A percentile compares a stretch with the other conserved stretches of the same genome.
Evolutionary conservation across 2,329 filamentous ascomycete genomes (phyloP).

Genomic region (Exophiala phaeomuriformis): DNA sequence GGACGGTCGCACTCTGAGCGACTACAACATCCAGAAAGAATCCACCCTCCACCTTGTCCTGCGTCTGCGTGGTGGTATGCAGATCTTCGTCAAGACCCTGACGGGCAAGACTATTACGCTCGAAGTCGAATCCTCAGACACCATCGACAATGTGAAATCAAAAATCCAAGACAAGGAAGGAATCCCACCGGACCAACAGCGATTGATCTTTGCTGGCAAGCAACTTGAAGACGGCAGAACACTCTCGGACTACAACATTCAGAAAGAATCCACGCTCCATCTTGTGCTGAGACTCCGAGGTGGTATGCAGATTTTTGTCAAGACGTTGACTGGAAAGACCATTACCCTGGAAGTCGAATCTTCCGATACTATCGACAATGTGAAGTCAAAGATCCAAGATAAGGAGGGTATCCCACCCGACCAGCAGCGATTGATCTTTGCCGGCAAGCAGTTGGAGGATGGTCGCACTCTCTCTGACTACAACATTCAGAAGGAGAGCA

Average conservation of each 20-base stretch:
- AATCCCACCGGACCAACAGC: conserved; percentile 90
- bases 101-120: conserved; percentile 89
- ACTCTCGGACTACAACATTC: conserved; percentile 91
- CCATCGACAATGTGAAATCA: conserved; percentile 87
- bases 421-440: conserved; percentile 64
- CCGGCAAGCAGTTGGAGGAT: conserved; percentile 57
- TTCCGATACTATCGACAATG: conserved; percentile 63
- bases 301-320: conserved; percentile 81
- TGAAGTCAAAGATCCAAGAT: conserved; percentile 68
- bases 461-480: conserved; percentile 48
- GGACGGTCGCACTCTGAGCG: conserved; percentile 79
- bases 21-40: conserved; percentile 97
- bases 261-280: conserved; percentile 80
- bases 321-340: conserved; percentile 69
- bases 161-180: conserved; percentile 81
- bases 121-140: conserved; percentile 82
- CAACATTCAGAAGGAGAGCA: conserved; percentile 55
- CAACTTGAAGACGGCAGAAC: conserved; percentile 89
- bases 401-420: conserved; percentile 71
- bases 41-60: conserved; percentile 78
- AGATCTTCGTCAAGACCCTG: conserved; percentile 52
- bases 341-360: conserved; percentile 62
- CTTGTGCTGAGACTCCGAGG: conserved; percentile 73
- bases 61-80: conserved; percentile 73
- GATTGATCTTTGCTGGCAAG: conserved; percentile 88